Evolutionary conservation across 164 flowering plant genomes (phyloP).

Genomic region (Piper betle): DNA sequence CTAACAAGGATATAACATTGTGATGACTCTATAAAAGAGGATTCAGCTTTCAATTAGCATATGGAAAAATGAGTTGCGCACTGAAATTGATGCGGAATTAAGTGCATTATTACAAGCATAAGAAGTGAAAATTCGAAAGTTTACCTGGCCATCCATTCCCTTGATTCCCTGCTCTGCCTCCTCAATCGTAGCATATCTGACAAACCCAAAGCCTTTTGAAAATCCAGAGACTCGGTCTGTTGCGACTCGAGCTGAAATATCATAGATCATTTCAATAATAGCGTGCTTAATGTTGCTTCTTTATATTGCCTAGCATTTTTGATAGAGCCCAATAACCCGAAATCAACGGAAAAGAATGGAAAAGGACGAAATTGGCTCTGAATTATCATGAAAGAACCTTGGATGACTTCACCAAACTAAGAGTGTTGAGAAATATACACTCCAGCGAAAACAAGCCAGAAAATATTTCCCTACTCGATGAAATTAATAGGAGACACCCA

Average conservation of each 20-base stretch:
- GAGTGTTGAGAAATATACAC: too few relatives aligned
- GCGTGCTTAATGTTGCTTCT: too few relatives aligned
- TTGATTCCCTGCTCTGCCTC: conserved; percentile 21
- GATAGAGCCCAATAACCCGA: too few relatives aligned
- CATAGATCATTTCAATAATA: not conserved
- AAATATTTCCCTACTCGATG: too few relatives aligned
- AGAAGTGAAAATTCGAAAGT: not conserved
- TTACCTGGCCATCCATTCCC: conserved; percentile 21
- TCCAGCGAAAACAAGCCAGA: conserved; percentile 1
- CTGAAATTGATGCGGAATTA: not conserved
- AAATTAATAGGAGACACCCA: too few relatives aligned
- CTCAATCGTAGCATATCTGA: conserved; percentile 55
- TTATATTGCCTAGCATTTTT: too few relatives aligned
- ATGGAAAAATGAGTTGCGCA: too few relatives aligned
- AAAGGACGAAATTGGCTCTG: not conserved
- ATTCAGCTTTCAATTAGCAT: too few relatives aligned
- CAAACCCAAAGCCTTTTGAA: conserved; percentile 88
- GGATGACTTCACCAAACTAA: conserved; percentile 24
- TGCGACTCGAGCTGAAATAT: conserved; percentile 52
- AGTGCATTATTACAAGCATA: too few relatives aligned
- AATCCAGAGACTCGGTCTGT: conserved; percentile 55
- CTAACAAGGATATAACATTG: too few relatives aligned
- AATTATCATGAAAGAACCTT: conserved; percentile 2
- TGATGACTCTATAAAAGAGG: too few relatives aligned
- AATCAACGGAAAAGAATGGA: not conserved